Conservation (phyloP, 2,329 filamentous ascomycete species). For the Epichloe bromicola region DNA sequence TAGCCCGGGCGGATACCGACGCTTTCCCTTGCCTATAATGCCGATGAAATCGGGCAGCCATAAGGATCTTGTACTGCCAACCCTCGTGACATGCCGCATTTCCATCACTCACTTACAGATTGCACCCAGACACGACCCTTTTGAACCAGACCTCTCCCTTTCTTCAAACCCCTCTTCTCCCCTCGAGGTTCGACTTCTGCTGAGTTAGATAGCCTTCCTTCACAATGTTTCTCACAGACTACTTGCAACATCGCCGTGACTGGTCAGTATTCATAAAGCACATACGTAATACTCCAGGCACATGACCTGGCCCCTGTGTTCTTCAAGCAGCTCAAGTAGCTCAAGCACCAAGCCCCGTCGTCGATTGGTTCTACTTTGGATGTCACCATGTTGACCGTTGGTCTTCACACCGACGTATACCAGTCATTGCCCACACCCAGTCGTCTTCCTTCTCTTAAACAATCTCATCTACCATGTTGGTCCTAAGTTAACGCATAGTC, state of each 20-base stretch:
- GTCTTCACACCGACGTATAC: background rate
- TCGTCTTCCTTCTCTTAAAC: background rate
- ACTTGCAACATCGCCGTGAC: constrained; percentile 57
- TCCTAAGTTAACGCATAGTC: constrained; percentile 15
- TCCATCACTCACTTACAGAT: background rate
- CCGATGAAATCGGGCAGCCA: no score
- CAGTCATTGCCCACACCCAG: background rate
- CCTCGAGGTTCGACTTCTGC: background rate
- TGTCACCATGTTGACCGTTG: no score
- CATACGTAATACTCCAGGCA: constrained; percentile 1
- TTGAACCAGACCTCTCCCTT: background rate
- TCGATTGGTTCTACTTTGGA: background rate
- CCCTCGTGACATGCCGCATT: constrained; percentile 8
- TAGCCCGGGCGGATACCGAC: no score
- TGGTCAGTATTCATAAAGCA: constrained; percentile 35
- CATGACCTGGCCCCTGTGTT: background rate
- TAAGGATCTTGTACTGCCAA: no score
- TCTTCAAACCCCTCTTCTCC: background rate
- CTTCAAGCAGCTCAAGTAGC: background rate
- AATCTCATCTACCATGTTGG: background rate
- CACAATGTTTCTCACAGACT: constrained; percentile 35
- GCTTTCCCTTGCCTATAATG: no score
- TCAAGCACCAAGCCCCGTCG: background rate
- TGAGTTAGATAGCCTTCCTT: background rate
- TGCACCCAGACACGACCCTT: background rate